Evolutionary conservation across 1,284 basidiomycete species (phyloP).

Genomic region (Fomes fomentarius): DNA sequence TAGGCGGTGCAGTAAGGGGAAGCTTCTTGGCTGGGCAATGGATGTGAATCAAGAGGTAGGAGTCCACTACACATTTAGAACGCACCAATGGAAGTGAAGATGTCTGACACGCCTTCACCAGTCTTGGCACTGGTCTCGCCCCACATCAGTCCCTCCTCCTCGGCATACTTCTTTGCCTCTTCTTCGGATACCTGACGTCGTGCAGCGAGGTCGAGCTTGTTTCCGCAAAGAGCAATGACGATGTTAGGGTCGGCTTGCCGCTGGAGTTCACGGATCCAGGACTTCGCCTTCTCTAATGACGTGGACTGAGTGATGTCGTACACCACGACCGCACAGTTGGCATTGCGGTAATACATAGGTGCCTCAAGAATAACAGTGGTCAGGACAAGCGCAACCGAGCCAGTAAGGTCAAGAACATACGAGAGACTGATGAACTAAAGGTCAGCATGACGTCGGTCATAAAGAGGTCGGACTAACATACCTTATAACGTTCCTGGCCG

Average conservation of each 20-base stretch:
- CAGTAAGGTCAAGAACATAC: slow-evolving; percentile 21
- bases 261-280: slow-evolving; percentile 96
- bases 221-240: slow-evolving; percentile 94
- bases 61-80: slow-evolving; percentile 9
- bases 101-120: slow-evolving; percentile 87
- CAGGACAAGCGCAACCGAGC: slow-evolving; percentile 9
- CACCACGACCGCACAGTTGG: slow-evolving; percentile 86
- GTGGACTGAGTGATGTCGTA: slow-evolving; percentile 88
- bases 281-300: slow-evolving; percentile 93
- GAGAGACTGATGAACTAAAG: slow-evolving; percentile 29
- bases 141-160: slow-evolving; percentile 96
- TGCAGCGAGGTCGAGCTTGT: slow-evolving; percentile 88
- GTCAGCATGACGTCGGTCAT: slow-evolving; percentile 10
- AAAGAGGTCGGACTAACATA: slow-evolving; percentile 37
- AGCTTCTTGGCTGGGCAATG: slow-evolving; percentile 74
- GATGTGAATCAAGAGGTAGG: slow-evolving; percentile 8
- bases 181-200: slow-evolving; percentile 83
- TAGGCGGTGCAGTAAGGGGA: slow-evolving; percentile 71
- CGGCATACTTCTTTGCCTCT: slow-evolving; percentile 91
- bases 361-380: slow-evolving; percentile 51
- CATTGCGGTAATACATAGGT: slow-evolving; percentile 93
- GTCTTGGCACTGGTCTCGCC: slow-evolving; percentile 95
- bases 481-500: slow-evolving; percentile 92
- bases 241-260: slow-evolving; percentile 97
- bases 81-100: slow-evolving; percentile 88